Percentiles rank a stretch among this genome's conserved stretches.
These are phyloP conservation scores for Murraya koenigii DNA, from an alignment of 345 rosid genomes.

Conservation along the genomic window DNA sequence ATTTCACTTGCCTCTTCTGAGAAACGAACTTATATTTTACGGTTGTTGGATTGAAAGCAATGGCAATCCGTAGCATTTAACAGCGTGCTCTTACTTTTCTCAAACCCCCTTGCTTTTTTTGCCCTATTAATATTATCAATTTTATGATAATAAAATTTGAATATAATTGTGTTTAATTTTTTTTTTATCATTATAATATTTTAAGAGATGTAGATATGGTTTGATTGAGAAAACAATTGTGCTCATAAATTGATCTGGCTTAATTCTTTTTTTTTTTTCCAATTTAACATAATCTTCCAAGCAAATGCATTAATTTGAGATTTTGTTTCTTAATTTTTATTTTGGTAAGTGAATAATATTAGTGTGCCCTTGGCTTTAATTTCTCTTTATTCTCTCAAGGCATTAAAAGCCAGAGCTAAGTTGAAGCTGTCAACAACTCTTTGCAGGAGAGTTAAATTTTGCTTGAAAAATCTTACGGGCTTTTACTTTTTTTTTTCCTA, in stretches of 20 bases:
- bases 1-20: background rate
- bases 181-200: too few relatives aligned
- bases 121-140: too few relatives aligned
- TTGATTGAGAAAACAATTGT: background rate
- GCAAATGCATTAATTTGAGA: background rate
- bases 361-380: background rate
- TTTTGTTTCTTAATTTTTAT: background rate
- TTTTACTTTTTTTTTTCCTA: background rate
- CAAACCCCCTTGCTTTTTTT: background rate
- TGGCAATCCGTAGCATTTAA: background rate
- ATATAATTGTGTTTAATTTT: too few relatives aligned
- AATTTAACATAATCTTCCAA: background rate
- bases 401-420: background rate
- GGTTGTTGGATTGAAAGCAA: conserved; percentile 10
- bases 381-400: background rate
- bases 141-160: too few relatives aligned
- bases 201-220: background rate
- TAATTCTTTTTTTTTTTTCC: background rate
- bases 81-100: background rate
- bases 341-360: background rate
- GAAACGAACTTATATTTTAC: background rate
- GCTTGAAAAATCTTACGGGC: background rate
- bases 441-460: background rate
- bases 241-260: background rate
- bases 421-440: background rate